phyloP scores from a whole-genome alignment of 352 stramenopile genomes.

The Pythium brachiatum region DNA sequence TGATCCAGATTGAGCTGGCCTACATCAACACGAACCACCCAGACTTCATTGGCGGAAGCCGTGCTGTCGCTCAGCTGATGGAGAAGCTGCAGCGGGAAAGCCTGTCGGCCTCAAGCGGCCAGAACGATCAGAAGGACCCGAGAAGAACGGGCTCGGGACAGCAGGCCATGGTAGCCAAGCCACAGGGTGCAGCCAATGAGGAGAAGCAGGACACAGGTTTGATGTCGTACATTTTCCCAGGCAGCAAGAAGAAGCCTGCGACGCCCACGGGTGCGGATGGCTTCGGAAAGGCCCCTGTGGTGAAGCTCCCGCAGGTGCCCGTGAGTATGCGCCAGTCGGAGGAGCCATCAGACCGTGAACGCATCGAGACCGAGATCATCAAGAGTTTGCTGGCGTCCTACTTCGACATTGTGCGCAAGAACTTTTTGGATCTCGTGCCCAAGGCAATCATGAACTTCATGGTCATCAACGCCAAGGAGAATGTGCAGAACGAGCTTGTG shows the following conservation, averaged over 20 bases:
- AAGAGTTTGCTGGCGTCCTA: constrained; percentile 97
- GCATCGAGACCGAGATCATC: constrained; percentile 98
- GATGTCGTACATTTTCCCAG: constrained; percentile 76
- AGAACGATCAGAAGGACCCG: constrained; percentile 52
- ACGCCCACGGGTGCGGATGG: constrained; percentile 17
- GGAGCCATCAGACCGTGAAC: constrained; percentile 94
- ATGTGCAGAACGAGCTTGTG: constrained; percentile 98
- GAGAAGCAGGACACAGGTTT: constrained; percentile 67
- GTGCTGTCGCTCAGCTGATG: constrained; percentile 94
- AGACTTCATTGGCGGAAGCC: constrained; percentile 97
- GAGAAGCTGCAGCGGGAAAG: constrained; percentile 91
- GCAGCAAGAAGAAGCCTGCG: constrained; percentile 42
- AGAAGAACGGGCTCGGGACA: constrained; percentile 32
- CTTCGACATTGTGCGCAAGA: constrained; percentile 99
- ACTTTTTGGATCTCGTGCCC: constrained; percentile 98
- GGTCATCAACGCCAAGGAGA: constrained; percentile 93
- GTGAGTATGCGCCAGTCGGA: constrained; percentile 96
- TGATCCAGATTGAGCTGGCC: constrained; percentile 98
- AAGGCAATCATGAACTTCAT: constrained; percentile 99
- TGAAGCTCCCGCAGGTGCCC: constrained; percentile 95
- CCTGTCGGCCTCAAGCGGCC: constrained; percentile 30
- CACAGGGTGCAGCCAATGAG: constrained; percentile 19
- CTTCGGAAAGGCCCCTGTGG: constrained; percentile 60
- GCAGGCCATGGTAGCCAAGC: constrained; percentile 13
- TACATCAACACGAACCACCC: constrained; percentile 99